phyloP scores from a whole-genome alignment of 176 grass and related monocot species.

The Aegilops umbellulata region DNA sequence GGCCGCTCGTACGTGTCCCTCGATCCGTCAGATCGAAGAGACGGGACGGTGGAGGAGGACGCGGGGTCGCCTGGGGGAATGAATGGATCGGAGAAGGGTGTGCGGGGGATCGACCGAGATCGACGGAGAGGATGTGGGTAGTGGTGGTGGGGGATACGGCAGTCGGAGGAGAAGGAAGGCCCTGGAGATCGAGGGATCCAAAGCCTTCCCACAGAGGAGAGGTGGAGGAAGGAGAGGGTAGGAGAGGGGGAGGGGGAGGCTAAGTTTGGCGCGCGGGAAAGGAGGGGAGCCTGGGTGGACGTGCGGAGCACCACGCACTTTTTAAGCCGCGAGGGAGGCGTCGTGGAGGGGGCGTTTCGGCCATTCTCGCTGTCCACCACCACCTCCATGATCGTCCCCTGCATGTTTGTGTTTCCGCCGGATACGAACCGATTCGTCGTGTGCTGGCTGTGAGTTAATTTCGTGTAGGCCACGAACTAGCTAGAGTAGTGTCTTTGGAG shows the following conservation, averaged over 20 bases:
- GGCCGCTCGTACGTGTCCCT: no score
- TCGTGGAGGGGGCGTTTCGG: conserved; percentile 7
- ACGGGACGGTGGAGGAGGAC: neutral
- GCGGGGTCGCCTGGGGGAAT: neutral
- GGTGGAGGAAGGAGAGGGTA: conserved; percentile 37
- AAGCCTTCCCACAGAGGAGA: conserved; percentile 38
- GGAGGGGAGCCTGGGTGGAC: neutral
- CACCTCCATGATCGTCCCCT: neutral
- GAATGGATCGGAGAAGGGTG: neutral
- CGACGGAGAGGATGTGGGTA: neutral
- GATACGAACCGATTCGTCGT: neutral
- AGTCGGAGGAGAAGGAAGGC: conserved; percentile 45
- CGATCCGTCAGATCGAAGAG: no score
- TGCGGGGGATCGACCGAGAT: neutral
- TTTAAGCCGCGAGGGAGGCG: neutral
- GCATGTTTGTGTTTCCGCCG: neutral
- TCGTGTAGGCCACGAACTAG: neutral
- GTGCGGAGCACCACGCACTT: conserved; percentile 34
- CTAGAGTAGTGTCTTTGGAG: no score
- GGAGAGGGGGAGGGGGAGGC: conserved; percentile 29
- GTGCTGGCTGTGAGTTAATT: neutral
- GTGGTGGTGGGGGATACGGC: neutral
- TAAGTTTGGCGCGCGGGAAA: conserved; percentile 40
- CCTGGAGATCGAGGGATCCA: conserved; percentile 47
- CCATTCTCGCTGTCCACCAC: neutral